Evolutionary conservation across 495 filamentous ascomycete genomes (phyloP).

Genomic region (Opeltia flavorubescens): DNA sequence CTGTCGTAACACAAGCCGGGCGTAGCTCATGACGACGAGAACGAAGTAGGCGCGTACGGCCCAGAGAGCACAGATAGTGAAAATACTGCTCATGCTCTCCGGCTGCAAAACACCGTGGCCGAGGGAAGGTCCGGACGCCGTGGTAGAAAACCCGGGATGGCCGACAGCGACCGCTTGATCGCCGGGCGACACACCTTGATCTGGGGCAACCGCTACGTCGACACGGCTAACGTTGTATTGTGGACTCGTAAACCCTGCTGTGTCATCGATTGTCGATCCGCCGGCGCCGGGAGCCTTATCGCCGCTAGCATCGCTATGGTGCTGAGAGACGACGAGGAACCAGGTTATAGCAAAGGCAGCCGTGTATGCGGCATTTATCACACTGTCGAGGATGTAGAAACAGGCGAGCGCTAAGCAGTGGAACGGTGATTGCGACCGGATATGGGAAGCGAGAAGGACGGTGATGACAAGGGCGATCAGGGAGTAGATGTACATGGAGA

Average conservation of each 20-base stretch:
- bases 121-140: conserved; percentile 21
- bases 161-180: conserved; percentile 38
- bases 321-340: conserved; percentile 57
- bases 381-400: conserved; percentile 64
- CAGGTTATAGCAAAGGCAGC: conserved; percentile 65
- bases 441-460: conserved; percentile 50
- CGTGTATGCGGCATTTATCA: conserved; percentile 67
- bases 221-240: conserved; percentile 45
- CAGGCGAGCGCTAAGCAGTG: conserved; percentile 58
- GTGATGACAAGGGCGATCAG: conserved; percentile 47
- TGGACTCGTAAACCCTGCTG: conserved; percentile 54
- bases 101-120: conserved; percentile 43
- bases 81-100: conserved; percentile 61
- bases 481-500: conserved; percentile 79
- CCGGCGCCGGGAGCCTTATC: conserved; percentile 23
- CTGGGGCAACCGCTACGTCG: conserved; percentile 31
- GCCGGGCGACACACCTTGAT: conserved; percentile 24
- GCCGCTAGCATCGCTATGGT: conserved; percentile 30
- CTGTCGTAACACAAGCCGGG: conserved; percentile 53
- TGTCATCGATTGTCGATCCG: conserved; percentile 42
- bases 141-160: conserved; percentile 15
- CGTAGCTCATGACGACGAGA: conserved; percentile 66
- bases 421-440: conserved; percentile 53
- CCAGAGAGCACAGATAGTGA: conserved; percentile 59
- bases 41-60: conserved; percentile 61